phyloP scores from a whole-genome alignment of 1,284 basidiomycete genomes.

The Leccinum fallax region DNA sequence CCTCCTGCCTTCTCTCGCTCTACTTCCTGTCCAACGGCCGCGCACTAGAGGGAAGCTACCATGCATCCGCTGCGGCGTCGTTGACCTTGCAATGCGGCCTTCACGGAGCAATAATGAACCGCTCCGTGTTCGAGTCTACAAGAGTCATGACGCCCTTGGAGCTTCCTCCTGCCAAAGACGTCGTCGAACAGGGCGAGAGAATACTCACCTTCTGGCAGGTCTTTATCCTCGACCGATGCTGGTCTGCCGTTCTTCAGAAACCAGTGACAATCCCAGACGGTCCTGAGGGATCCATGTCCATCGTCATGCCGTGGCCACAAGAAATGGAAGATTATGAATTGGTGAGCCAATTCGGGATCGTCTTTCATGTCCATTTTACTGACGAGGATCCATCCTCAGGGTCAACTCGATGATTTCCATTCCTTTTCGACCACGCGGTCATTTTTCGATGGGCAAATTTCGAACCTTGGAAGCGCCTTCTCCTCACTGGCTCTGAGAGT shows the following conservation, averaged over 20 bases:
- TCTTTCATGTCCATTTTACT: slow-evolving; percentile 13
- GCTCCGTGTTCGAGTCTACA: slow-evolving; percentile 37
- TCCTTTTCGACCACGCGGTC: slow-evolving; percentile 59
- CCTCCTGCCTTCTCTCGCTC: slow-evolving; percentile 68
- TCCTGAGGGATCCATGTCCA: slow-evolving; percentile 46
- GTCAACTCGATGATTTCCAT: slow-evolving; percentile 51
- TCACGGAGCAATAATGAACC: slow-evolving; percentile 49
- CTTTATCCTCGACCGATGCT: slow-evolving; percentile 66
- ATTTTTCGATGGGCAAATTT: slow-evolving; percentile 62
- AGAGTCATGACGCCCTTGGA: slow-evolving; percentile 45
- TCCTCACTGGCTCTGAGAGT: slow-evolving; percentile 63
- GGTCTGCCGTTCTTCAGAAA: slow-evolving; percentile 62
- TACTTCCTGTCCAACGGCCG: slow-evolving; percentile 77
- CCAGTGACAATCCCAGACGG: slow-evolving; percentile 57
- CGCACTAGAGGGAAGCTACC: slow-evolving; percentile 70
- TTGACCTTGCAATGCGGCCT: slow-evolving; percentile 69
- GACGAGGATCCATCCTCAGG: slow-evolving; percentile 41
- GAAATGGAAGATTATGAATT: slow-evolving; percentile 59
- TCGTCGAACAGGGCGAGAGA: slow-evolving; percentile 60
- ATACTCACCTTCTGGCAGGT: slow-evolving; percentile 74
- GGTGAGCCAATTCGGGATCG: slow-evolving; percentile 38
- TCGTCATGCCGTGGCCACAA: slow-evolving; percentile 69
- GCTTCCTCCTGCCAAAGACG: slow-evolving; percentile 57
- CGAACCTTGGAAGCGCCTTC: slow-evolving; percentile 53
- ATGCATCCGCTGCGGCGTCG: slow-evolving; percentile 66